Evolutionary conservation across 2,329 filamentous ascomycete species (phyloP), one percentile per base, ranked within the genome.

Genomic region (Ophiocordyceps camponoti-rufipedis): DNA sequence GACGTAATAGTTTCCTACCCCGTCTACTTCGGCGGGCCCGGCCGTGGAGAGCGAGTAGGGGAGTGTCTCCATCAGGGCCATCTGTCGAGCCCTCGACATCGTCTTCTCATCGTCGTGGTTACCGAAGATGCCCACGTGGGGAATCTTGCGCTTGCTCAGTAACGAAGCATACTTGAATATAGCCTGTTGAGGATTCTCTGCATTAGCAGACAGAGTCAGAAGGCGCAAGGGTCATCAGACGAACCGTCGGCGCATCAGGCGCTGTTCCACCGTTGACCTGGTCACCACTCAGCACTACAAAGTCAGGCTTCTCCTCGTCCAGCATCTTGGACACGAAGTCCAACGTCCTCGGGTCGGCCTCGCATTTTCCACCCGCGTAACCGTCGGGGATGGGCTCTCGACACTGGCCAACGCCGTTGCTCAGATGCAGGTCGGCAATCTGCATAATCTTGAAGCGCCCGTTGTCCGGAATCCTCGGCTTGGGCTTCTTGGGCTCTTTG

Each of bases 381-480:
- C 72, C 73, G 49, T 78, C 74, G 0, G 88, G 88, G 52, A 89
- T 72, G n/a, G 86, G 77, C 54, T 98, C 87, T 51, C 91, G 78
- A 58, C 91, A 98, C 41, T 65, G 64, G 10, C 91, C 91, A 5
- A 88, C 71, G 10, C 89, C 91, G 2, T 91, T 98, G 56, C 86
- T 89, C 46, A 98, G 66, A 62, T 98, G 91, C 49, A 96, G 66
- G 65, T 98, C 91, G n/a, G 87, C 83, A 46, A 94, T 70, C 63
- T 98, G 91, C 73, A 98, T 78, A 51, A 98, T 94, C 68, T 96
- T 96, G 69, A 96, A 96, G 54, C 82, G 86, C 29, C 89, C 91
- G 58, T 91, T 86, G 49, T 93, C 86, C 41, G 77, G 75, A 50
- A 98, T 85, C 48, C 84, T 77, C 11, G 82, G 84, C 38, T 77